These are phyloP conservation scores for Cornus suecica DNA, from an alignment of 148 eudicot species.

Conservation along the genomic window DNA sequence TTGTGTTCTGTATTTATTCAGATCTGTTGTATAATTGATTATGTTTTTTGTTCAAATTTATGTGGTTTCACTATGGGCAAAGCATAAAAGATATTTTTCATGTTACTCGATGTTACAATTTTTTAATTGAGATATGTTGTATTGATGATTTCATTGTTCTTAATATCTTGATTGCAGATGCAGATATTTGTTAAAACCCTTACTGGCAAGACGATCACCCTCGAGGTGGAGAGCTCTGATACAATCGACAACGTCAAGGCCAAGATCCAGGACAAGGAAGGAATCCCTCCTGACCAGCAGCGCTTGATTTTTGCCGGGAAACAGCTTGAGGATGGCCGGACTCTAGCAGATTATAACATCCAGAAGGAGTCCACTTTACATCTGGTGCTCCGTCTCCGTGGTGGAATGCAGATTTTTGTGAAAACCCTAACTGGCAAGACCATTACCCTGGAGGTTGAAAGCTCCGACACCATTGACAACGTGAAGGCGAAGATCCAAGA, in stretches of 20 bases:
- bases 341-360: slow-evolving; percentile 14
- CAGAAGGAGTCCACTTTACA: slow-evolving; percentile 9
- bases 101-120: no score
- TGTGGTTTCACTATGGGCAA: no score
- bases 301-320: slow-evolving; percentile 13
- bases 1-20: no score
- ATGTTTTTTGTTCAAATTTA: no score
- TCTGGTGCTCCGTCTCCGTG: slow-evolving; percentile 1
- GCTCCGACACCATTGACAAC: slow-evolving; percentile 15
- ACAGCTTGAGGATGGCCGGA: slow-evolving; percentile 18
- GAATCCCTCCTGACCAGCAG: slow-evolving; percentile 14
- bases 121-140: no score
- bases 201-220: slow-evolving; percentile 11
- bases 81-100: no score
- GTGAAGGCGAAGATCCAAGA: slow-evolving; percentile 21
- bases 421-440: slow-evolving; percentile 25
- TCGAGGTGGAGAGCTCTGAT: slow-evolving; percentile 6
- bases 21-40: no score
- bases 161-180: background rate
- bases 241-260: slow-evolving; percentile 10
- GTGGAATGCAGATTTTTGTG: slow-evolving; percentile 19
- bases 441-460: slow-evolving; percentile 20
- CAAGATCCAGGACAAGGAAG: slow-evolving; percentile 15
- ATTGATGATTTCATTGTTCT: no score
- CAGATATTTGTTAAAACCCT: slow-evolving; percentile 19